Conservation (phyloP, 306 rosid species). For the Astragalus glycyphyllos region DNA sequence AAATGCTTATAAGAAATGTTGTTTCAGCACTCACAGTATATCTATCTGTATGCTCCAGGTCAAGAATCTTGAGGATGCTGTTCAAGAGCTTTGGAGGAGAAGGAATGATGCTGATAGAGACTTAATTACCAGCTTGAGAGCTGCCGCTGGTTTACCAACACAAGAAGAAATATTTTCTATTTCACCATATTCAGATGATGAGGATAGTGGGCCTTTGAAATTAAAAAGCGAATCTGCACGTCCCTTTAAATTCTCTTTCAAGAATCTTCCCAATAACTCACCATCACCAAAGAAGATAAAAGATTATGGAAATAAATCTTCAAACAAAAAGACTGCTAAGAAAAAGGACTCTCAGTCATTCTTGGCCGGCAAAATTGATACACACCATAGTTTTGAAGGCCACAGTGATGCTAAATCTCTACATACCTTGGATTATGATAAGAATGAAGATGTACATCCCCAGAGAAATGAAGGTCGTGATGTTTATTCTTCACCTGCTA, state of each 20-base stretch:
- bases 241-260: slow-evolving; percentile 77
- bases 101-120: slow-evolving; percentile 76
- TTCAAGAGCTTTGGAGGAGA: slow-evolving; percentile 96
- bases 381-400: slow-evolving; percentile 62
- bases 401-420: slow-evolving; percentile 61
- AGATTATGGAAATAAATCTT: slow-evolving; percentile 75
- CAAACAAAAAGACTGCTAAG: slow-evolving; percentile 64
- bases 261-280: slow-evolving; percentile 70
- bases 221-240: slow-evolving; percentile 80
- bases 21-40: slow-evolving; percentile 4
- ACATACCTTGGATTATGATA: slow-evolving; percentile 63
- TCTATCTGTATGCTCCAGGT: slow-evolving; percentile 55
- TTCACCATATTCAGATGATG: slow-evolving; percentile 94
- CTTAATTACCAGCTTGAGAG: slow-evolving; percentile 84
- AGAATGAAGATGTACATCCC: slow-evolving; percentile 62
- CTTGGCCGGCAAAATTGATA: slow-evolving; percentile 50
- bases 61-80: slow-evolving; percentile 91
- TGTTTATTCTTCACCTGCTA: slow-evolving; percentile 68
- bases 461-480: slow-evolving; percentile 64
- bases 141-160: slow-evolving; percentile 93
- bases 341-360: slow-evolving; percentile 63
- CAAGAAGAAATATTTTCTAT: slow-evolving; percentile 91
- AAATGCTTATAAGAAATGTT: slow-evolving; percentile 19
- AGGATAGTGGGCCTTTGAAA: slow-evolving; percentile 69
- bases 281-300: slow-evolving; percentile 81